Evolutionary conservation across 176 grass and related monocot genomes (phyloP), one percentile per base, ranked within the genome.

Genomic region (Avena eriantha): DNA sequence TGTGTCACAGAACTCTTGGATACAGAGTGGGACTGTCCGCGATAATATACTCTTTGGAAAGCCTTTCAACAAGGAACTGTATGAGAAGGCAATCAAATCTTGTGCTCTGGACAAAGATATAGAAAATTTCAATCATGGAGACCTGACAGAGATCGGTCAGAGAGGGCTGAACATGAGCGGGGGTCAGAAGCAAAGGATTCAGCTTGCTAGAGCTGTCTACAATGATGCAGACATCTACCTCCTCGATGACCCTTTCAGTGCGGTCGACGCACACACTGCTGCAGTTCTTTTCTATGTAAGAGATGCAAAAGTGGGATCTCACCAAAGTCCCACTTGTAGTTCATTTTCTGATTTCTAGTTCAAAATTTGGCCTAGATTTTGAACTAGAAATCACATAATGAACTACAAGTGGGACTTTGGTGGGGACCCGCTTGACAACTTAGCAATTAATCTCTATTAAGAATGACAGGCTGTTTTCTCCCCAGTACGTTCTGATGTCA

Each of bases 161-260:
- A 91, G 93, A 85, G 96, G 96, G 19, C 77, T 98, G n/a, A 98
- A 96, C 80, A 98, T 98, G 96, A 98, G 96, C 48, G 93, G 96
- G 48, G 96, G 96, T 17, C 96, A 96, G 86, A 98, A 96, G 86
- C 96, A 98, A 85, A 94, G 96, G 77, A 98, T 98, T 82, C 96
- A 98, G 69, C 92, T 98, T 19, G 93, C 96, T 49, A 87, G 96
- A 91, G 96, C 96, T 2, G 96, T 98, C 55, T 98, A 98, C 77
- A 94, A 51, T 50, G 88, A 96, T 26, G 90, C 93, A 73, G 96
- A 98, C 80, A 71, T 89, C 50, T 94, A 92, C 88, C 90, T 98
- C 75, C 87, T 98, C 10, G 96, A 98, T 65, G 93, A 98, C 70
- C 93, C 96, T 56, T 98, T 98, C 79, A 98, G 93, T 65, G 90